Conservation (phyloP, 2,329 filamentous ascomycete species). For the Xylariaceae sp. region DNA sequence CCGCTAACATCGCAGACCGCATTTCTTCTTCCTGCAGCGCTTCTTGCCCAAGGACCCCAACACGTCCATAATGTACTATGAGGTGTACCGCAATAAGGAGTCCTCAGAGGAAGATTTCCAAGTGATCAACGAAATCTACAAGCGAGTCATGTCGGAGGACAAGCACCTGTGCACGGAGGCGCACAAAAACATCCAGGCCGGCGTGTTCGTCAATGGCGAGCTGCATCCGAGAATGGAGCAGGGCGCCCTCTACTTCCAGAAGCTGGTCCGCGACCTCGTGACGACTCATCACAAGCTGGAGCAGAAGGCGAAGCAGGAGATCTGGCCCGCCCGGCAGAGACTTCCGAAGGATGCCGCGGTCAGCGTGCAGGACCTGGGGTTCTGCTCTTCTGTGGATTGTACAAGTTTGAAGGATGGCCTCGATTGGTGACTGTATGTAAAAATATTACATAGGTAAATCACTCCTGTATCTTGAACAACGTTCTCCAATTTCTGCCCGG, state of each 20-base stretch:
- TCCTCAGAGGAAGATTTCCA: conserved; percentile 55
- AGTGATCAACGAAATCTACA: conserved; percentile 54
- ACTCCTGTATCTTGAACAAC: neutral
- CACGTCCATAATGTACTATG: conserved; percentile 53
- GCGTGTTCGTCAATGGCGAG: conserved; percentile 58
- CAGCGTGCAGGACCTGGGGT: conserved; percentile 10
- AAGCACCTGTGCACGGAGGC: conserved; percentile 55
- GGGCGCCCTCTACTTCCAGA: conserved; percentile 54
- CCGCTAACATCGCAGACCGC: conserved; percentile 36
- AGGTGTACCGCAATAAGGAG: conserved; percentile 58
- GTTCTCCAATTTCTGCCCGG: neutral
- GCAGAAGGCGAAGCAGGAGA: conserved; percentile 40
- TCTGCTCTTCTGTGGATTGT: conserved; percentile 18
- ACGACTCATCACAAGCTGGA: conserved; percentile 44
- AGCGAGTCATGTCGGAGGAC: conserved; percentile 60
- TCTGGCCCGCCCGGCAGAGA: conserved; percentile 44
- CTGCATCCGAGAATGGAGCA: conserved; percentile 58
- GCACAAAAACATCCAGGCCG: conserved; percentile 56
- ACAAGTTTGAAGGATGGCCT: conserved; percentile 15
- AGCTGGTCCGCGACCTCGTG: conserved; percentile 43
- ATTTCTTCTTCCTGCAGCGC: conserved; percentile 60
- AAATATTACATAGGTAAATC: neutral
- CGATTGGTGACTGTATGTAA: conserved; percentile 11
- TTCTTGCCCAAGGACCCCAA: conserved; percentile 52
- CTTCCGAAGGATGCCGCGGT: conserved; percentile 3